These are phyloP conservation scores for Sarcomyxa edulis DNA, from an alignment of 768 basidiomycete genomes.

Conservation along the genomic window DNA sequence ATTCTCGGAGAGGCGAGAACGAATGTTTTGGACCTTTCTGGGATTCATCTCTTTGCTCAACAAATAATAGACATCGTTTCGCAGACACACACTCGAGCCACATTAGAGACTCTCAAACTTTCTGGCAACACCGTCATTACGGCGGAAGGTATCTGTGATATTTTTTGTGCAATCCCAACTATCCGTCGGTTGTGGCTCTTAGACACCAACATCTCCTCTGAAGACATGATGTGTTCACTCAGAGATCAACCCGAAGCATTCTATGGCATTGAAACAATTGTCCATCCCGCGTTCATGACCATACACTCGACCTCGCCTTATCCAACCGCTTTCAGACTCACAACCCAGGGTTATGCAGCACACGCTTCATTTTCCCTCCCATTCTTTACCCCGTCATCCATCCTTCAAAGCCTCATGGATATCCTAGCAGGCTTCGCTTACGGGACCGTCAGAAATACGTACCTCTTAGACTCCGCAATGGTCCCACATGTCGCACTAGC, in stretches of 20 bases:
- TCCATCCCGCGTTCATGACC: no score
- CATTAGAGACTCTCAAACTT: conserved; percentile 21
- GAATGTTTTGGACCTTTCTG: no score
- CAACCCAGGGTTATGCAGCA: neutral
- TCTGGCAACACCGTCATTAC: conserved; percentile 20
- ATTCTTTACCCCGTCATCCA: conserved; percentile 18
- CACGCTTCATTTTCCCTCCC: conserved; percentile 12
- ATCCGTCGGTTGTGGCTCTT: conserved; percentile 21
- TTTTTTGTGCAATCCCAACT: conserved; percentile 15
- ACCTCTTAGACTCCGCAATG: no score
- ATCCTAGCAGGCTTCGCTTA: no score
- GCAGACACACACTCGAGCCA: no score
- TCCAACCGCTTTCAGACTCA: conserved; percentile 15
- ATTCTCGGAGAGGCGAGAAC: no score
- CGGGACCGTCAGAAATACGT: no score
- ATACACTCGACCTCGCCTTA: conserved; percentile 8
- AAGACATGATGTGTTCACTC: conserved; percentile 17
- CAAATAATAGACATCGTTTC: conserved; percentile 7
- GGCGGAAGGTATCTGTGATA: conserved; percentile 13
- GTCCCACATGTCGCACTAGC: no score
- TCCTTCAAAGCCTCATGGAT: conserved; percentile 18
- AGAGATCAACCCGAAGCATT: conserved; percentile 19
- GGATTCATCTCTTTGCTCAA: no score
- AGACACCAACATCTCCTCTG: conserved; percentile 13
- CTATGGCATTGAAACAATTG: conserved; percentile 8